Evolutionary conservation across 352 stramenopile species (phyloP).

Genomic region (Phytophthora macrochlamydospora): DNA sequence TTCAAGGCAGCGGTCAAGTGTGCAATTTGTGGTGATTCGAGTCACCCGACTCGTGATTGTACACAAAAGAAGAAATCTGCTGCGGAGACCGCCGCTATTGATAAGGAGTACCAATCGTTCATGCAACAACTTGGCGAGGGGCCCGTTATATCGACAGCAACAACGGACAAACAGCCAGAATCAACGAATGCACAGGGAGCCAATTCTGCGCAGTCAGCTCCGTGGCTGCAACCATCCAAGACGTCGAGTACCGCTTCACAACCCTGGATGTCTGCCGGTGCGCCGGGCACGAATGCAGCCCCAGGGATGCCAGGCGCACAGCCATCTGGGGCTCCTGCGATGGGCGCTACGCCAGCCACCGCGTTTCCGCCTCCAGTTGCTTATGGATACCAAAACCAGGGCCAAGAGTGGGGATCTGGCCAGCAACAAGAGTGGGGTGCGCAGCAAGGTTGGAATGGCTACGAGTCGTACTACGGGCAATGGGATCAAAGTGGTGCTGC

Average conservation of each 20-base stretch:
- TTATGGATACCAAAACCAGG: constrained; percentile 45
- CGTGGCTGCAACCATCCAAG: constrained; percentile 75
- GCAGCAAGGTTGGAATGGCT: constrained; percentile 47
- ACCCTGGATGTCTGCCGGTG: constrained; percentile 65
- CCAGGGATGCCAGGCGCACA: constrained; percentile 23
- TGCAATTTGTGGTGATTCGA: constrained; percentile 98
- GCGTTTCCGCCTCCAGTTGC: constrained; percentile 55
- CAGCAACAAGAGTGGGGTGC: constrained; percentile 5
- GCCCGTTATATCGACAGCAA: constrained; percentile 63
- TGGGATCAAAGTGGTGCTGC: constrained; percentile 36
- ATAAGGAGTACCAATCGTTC: constrained; percentile 88
- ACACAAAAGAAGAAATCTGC: constrained; percentile 84
- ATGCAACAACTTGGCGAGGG: constrained; percentile 89
- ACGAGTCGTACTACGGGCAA: constrained; percentile 61
- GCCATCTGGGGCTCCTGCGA: constrained; percentile 11
- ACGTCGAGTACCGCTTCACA: constrained; percentile 42
- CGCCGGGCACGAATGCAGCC: constrained; percentile 29
- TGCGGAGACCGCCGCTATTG: constrained; percentile 75
- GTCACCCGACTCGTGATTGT: constrained; percentile 98
- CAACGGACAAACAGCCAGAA: constrained; percentile 33
- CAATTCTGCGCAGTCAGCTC: constrained; percentile 41
- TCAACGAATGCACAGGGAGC: constrained; percentile 2
- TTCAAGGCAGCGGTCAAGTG: constrained; percentile 94
- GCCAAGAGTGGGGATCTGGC: constrained; percentile 32
- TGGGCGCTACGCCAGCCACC: constrained; percentile 56